phyloP scores from a whole-genome alignment of 2,329 filamentous ascomycete genomes.

The Monosporascus sp. region DNA sequence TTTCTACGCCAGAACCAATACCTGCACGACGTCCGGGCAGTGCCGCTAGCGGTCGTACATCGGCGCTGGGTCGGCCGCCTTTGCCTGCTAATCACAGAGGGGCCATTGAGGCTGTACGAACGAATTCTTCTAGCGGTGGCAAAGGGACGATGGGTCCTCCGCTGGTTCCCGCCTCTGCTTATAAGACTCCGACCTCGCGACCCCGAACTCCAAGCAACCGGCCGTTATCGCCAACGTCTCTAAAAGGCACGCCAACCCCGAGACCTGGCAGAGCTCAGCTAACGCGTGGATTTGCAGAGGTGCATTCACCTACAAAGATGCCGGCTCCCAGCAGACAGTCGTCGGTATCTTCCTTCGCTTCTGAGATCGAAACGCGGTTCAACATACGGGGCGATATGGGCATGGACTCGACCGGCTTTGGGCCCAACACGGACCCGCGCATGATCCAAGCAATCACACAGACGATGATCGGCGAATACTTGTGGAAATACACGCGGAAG shows the following conservation, averaged over 20 bases:
- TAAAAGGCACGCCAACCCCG: constrained; percentile 54
- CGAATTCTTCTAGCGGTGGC: constrained; percentile 43
- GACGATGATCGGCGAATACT: constrained; percentile 98
- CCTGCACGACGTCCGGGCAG: constrained; percentile 60
- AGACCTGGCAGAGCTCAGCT: constrained; percentile 33
- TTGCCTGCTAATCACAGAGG: constrained; percentile 78
- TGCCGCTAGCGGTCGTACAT: constrained; percentile 56
- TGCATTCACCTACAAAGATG: constrained; percentile 43
- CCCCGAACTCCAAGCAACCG: constrained; percentile 56
- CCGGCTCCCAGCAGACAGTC: constrained; percentile 56
- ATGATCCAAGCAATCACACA: constrained; percentile 99
- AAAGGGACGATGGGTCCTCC: constrained; percentile 73
- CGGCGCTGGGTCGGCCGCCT: constrained; percentile 53
- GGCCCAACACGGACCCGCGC: constrained; percentile 76
- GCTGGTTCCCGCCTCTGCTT: constrained; percentile 71
- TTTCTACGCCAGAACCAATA: constrained; percentile 31
- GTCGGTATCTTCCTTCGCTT: constrained; percentile 91
- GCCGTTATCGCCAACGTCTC: constrained; percentile 38
- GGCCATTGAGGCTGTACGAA: constrained; percentile 73
- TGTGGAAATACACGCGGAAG: constrained; percentile 99
- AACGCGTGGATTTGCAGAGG: constrained; percentile 40
- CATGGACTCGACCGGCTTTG: constrained; percentile 53
- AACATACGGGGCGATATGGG: constrained; percentile 61
- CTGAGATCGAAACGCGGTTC: constrained; percentile 88
- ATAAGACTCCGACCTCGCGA: constrained; percentile 39